Evolutionary conservation across 495 filamentous ascomycete species (phyloP).

Genomic region (Penicillium nucicola): DNA sequence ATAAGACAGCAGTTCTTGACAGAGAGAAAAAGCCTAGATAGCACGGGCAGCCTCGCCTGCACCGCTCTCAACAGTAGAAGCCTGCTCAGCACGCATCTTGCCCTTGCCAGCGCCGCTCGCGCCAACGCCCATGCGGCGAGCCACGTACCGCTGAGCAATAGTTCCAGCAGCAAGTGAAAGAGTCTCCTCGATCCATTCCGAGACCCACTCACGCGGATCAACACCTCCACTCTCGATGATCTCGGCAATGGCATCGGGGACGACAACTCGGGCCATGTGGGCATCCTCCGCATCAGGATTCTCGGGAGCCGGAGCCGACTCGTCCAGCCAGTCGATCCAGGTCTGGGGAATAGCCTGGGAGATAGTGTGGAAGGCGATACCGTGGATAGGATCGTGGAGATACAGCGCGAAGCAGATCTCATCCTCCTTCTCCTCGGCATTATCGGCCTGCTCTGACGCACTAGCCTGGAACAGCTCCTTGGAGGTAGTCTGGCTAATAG

Average conservation of each 20-base stretch:
- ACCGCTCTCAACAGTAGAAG: slow-evolving; percentile 64
- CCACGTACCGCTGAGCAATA: slow-evolving; percentile 95
- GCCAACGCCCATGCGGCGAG: slow-evolving; percentile 91
- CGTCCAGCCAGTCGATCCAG: slow-evolving; percentile 93
- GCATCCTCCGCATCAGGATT: slow-evolving; percentile 31
- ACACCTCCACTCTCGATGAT: slow-evolving; percentile 87
- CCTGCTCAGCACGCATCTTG: slow-evolving; percentile 74
- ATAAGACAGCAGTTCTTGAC: slow-evolving; percentile 5
- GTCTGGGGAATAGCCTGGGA: slow-evolving; percentile 79
- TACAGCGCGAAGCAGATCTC: slow-evolving; percentile 84
- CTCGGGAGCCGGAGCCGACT: slow-evolving; percentile 53
- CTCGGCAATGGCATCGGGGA: slow-evolving; percentile 82
- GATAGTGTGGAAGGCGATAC: slow-evolving; percentile 79
- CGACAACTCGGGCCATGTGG: slow-evolving; percentile 36
- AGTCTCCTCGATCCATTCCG: slow-evolving; percentile 93
- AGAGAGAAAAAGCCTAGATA: slow-evolving; percentile 28
- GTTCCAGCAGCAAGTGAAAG: slow-evolving; percentile 77
- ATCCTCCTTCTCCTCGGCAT: slow-evolving; percentile 54
- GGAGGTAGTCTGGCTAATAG: slow-evolving; percentile 62
- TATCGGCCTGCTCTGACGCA: slow-evolving; percentile 50
- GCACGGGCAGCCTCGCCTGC: slow-evolving; percentile 83
- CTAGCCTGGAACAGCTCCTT: slow-evolving; percentile 66
- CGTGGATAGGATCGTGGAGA: slow-evolving; percentile 88
- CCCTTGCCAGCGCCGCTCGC: slow-evolving; percentile 68
- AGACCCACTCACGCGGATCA: slow-evolving; percentile 93